Evolutionary conservation across 1,139 yeast genomes (phyloP).

Genomic region (Blastobotrys capitulatus): DNA sequence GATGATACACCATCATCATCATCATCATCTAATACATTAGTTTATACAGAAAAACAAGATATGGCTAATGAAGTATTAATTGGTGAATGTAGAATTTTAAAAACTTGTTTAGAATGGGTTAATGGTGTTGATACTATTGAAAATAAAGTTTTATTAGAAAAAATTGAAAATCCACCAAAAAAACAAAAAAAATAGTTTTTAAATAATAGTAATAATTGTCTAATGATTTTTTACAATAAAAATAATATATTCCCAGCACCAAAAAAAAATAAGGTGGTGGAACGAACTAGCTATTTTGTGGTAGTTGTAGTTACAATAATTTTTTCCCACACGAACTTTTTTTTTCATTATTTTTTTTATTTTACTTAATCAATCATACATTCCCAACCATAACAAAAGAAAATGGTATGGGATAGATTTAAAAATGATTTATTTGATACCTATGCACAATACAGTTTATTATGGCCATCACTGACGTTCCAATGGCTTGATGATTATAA

Average conservation of each 20-base stretch:
- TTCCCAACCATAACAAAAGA: too few relatives aligned
- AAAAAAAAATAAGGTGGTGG: too few relatives aligned
- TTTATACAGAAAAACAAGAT: slow-evolving; percentile 17
- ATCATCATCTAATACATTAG: slow-evolving; percentile 15
- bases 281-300: too few relatives aligned
- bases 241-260: too few relatives aligned
- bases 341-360: too few relatives aligned
- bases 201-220: too few relatives aligned
- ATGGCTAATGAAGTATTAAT: slow-evolving; percentile 26
- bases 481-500: slow-evolving; percentile 10
- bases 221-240: too few relatives aligned
- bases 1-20: too few relatives aligned
- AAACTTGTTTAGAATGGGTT: slow-evolving; percentile 19
- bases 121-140: slow-evolving; percentile 13
- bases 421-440: slow-evolving; percentile 2
- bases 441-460: not conserved
- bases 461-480: slow-evolving; percentile 9
- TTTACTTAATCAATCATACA: too few relatives aligned
- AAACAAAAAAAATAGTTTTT: slow-evolving; percentile 2
- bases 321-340: not conserved
- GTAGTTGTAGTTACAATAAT: too few relatives aligned
- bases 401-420: slow-evolving; percentile 1
- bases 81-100: slow-evolving; percentile 26
- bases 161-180: slow-evolving; percentile 8
- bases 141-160: slow-evolving; percentile 8